Evolutionary conservation across 2,329 filamentous ascomycete genomes (phyloP).

Genomic region (Diplodia scrobiculata): DNA sequence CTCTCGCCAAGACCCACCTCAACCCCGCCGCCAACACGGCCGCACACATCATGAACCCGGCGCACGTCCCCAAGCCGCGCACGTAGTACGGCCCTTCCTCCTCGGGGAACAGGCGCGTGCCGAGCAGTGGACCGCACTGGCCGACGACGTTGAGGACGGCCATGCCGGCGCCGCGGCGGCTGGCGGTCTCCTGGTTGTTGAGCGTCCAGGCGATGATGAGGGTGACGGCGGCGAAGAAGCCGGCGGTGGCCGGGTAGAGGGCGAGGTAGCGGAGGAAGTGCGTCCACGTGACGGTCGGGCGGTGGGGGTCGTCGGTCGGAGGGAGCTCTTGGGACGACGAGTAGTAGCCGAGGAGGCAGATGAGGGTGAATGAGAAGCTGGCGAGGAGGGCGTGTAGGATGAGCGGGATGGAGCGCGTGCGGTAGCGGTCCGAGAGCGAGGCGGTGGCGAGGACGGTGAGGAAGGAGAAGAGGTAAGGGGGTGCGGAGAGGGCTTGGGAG

Average conservation of each 20-base stretch:
- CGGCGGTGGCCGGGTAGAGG: conserved; percentile 74
- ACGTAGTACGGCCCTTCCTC: conserved; percentile 54
- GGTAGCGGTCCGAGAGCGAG: conserved; percentile 67
- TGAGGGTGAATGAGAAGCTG: conserved; percentile 60
- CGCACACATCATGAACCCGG: conserved; percentile 53
- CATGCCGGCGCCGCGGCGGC: conserved; percentile 72
- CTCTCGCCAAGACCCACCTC: conserved; percentile 45
- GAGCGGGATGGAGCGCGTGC: conserved; percentile 66
- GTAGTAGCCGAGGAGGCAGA: conserved; percentile 61
- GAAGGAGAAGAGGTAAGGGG: conserved; percentile 79
- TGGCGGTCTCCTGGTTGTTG: conserved; percentile 75
- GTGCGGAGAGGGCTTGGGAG: conserved; percentile 77
- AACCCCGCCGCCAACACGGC: conserved; percentile 48
- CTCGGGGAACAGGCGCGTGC: conserved; percentile 58
- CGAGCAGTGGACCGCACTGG: conserved; percentile 70
- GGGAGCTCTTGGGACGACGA: neutral
- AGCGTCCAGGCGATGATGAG: conserved; percentile 85
- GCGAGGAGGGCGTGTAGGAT: conserved; percentile 70
- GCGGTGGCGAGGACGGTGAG: conserved; percentile 70
- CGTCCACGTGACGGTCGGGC: conserved; percentile 67
- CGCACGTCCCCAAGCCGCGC: conserved; percentile 55
- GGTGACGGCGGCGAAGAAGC: conserved; percentile 84
- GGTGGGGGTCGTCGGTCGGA: conserved; percentile 44
- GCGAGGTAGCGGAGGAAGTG: conserved; percentile 71
- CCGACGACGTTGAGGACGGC: conserved; percentile 80